These are phyloP conservation scores for Lentinula guzmanii DNA, from an alignment of 768 basidiomycete species.

Conservation along the genomic window DNA sequence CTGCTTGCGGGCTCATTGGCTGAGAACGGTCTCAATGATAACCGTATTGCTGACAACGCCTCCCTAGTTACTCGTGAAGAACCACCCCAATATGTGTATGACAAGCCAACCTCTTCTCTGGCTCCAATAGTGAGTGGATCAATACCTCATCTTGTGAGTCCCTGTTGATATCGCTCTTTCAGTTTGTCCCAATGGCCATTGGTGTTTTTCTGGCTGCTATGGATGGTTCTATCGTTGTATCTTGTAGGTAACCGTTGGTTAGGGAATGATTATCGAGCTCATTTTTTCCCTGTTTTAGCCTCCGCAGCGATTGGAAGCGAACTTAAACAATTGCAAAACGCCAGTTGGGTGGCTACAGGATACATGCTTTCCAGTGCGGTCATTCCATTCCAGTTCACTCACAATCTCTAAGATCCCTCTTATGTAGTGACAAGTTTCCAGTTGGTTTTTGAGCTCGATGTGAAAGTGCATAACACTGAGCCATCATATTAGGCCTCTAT, in stretches of 20 bases:
- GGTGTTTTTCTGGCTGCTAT: not conserved
- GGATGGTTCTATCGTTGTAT: not conserved
- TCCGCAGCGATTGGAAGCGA: conserved; percentile 18
- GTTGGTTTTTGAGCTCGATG: not conserved
- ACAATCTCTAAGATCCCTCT: not conserved
- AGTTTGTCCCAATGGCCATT: not conserved
- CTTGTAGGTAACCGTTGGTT: not conserved
- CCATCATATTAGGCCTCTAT: not conserved
- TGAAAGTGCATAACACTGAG: not conserved
- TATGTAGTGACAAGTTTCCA: not conserved
- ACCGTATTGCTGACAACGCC: not conserved
- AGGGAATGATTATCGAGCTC: not conserved
- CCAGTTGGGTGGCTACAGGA: conserved; percentile 18
- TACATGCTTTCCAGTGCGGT: conserved; percentile 16
- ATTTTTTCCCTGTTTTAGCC: not conserved
- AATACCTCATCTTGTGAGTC: not conserved
- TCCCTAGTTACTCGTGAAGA: not conserved
- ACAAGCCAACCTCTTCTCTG: not conserved
- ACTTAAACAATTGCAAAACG: conserved; percentile 15
- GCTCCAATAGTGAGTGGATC: not conserved
- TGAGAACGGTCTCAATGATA: not conserved
- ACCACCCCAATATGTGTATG: not conserved
- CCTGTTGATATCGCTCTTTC: not conserved
- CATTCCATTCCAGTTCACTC: not conserved
- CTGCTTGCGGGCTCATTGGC: not conserved